A percentile compares a stretch with the other conserved stretches of the same genome.
These are phyloP conservation scores for Stephanodiscus minutulus DNA, from an alignment of 108 stramenopile genomes.

Conservation along the genomic window DNA sequence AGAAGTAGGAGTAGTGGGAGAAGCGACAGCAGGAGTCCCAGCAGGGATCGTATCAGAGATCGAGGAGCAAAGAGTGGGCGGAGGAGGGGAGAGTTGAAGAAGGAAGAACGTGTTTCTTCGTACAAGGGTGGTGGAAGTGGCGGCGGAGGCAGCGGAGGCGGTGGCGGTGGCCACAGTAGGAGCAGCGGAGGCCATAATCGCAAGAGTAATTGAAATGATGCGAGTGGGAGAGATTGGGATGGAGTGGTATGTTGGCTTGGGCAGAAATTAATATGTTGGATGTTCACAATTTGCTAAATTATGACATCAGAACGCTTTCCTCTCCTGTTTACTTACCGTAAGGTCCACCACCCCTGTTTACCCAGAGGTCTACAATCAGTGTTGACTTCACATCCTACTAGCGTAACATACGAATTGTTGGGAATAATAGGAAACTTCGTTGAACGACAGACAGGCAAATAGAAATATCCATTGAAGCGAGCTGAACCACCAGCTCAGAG, in stretches of 20 bases:
- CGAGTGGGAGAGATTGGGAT: not conserved
- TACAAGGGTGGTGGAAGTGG: not conserved
- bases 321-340: too few relatives aligned
- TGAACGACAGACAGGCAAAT: too few relatives aligned
- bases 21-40: slow-evolving; percentile 13
- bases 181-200: not conserved
- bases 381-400: too few relatives aligned
- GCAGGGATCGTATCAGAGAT: slow-evolving; percentile 4
- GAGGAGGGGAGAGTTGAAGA: not conserved
- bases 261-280: not conserved
- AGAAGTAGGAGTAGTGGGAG: slow-evolving; percentile 1
- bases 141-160: not conserved
- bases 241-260: too few relatives aligned
- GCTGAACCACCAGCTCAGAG: too few relatives aligned
- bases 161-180: slow-evolving; percentile 3
- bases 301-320: too few relatives aligned
- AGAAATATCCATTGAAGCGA: too few relatives aligned
- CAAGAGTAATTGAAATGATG: not conserved
- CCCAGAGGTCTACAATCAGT: too few relatives aligned
- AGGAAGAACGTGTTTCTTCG: not conserved
- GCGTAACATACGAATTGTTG: too few relatives aligned
- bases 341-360: not conserved
- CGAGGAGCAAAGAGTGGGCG: not conserved
- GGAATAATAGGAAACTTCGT: too few relatives aligned
- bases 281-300: too few relatives aligned